Base-by-base conservation (phyloP, 2,329 filamentous ascomycete genomes). In the Penicillium occitanis region DNA sequence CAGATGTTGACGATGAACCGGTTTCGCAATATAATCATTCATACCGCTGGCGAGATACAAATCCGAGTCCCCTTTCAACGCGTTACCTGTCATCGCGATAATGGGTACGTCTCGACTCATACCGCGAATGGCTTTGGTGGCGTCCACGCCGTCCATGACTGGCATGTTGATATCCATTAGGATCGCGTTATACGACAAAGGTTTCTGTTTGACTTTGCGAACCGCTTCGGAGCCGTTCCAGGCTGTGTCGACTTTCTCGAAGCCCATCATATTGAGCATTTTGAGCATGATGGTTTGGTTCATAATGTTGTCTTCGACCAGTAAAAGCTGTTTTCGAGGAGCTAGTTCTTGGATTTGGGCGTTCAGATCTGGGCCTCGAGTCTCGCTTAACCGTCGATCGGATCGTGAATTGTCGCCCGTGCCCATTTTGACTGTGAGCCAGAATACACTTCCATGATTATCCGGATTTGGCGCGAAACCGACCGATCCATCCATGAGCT, bases 21-120 rank as follows among this genome's bases (percentile, higher is more conserved):
- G 85, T 69, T 87, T 87, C 1, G 84, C 76, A 13, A 87, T 76
- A 67, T 86, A 87, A 50, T 83, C 85, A 50, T 83, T 81, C 84
- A 87, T 85, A 0, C 85, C 85, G 60, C 81, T 81, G 4, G 81
- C 80, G 33, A 85, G 75, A 68, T 85, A 87, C 10, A 76, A 78
- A 55, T 87, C 85, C 3, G 78, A 80, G 66, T 87, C 85, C 0
- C 83, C 85, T 60, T 84, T 84, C 19, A 87, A 75, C 0, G 85
- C 85, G 67, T 86, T 85, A 0, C 84, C 84, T 0, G 84, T 86
- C 77, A 86, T 81, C 14, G 84, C 85, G 22, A 87, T 80, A 46
- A 86, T 85, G 0, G 84, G 84, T 1, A 82, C 70, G 28, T 79
- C 72, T 11, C 76, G 55, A 7, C 74, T 74, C 68, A 77, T 71